phyloP scores from a whole-genome alignment of 805 yeast species.

The Ogataea zsoltii region DNA sequence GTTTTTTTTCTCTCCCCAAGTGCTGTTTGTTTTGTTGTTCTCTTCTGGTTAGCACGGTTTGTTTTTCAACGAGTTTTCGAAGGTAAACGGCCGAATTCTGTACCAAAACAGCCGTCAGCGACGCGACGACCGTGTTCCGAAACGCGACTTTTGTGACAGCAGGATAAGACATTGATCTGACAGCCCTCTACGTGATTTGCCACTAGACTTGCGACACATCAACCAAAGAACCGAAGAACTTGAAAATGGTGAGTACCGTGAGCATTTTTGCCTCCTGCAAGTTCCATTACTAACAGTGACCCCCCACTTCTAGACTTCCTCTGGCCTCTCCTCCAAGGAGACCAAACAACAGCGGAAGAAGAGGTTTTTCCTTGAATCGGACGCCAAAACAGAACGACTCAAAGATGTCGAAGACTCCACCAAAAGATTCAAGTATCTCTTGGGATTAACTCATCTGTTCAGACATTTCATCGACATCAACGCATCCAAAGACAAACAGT shows the following conservation, averaged over 20 bases:
- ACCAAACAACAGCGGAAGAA: slow-evolving; percentile 38
- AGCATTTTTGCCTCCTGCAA: too few relatives aligned
- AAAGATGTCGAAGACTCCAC: slow-evolving; percentile 68
- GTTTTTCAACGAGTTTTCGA: too few relatives aligned
- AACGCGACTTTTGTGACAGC: background rate
- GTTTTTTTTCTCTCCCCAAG: background rate
- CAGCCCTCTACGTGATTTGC: background rate
- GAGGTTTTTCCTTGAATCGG: slow-evolving; percentile 51
- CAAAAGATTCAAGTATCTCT: slow-evolving; percentile 73
- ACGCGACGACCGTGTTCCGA: too few relatives aligned
- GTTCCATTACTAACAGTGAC: too few relatives aligned
- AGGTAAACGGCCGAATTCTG: too few relatives aligned
- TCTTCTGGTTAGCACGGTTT: too few relatives aligned
- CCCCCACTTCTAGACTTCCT: too few relatives aligned
- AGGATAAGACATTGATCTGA: background rate
- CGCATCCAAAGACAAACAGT: slow-evolving; percentile 73
- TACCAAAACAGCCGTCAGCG: too few relatives aligned
- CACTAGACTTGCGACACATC: background rate
- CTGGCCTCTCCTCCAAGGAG: background rate
- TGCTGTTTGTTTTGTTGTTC: too few relatives aligned
- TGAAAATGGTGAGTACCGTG: too few relatives aligned
- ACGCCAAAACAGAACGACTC: slow-evolving; percentile 57
- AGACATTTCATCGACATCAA: slow-evolving; percentile 83
- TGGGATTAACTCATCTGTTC: slow-evolving; percentile 82
- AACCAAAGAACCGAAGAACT: too few relatives aligned